Evolutionary conservation across 2,329 filamentous ascomycete genomes (phyloP).

Genomic region (Colletotrichum sp.): DNA sequence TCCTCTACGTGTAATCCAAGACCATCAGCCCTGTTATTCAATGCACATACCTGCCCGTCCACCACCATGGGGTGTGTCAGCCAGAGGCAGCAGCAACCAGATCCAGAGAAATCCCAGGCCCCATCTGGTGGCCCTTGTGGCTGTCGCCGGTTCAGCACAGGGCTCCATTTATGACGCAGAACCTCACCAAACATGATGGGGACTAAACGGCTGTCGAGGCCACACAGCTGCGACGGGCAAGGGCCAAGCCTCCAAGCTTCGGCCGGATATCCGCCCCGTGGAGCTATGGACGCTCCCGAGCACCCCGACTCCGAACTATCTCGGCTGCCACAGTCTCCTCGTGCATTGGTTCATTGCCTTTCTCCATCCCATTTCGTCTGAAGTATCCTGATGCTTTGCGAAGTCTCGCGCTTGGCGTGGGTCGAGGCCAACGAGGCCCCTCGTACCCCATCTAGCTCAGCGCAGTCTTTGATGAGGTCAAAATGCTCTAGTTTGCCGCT

Average conservation of each 20-base stretch:
- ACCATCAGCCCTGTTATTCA: neutral
- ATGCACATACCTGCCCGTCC: neutral
- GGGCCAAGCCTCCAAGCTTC: conserved; percentile 4
- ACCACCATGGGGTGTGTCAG: neutral
- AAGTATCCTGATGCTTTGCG: neutral
- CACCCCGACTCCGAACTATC: conserved; percentile 1
- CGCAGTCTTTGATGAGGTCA: neutral
- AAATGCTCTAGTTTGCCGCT: neutral
- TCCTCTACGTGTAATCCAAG: neutral
- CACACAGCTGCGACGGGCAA: neutral
- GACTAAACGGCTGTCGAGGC: neutral
- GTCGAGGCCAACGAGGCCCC: neutral
- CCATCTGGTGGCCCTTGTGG: conserved; percentile 1
- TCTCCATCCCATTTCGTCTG: neutral
- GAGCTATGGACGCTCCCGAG: neutral
- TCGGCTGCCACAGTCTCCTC: neutral
- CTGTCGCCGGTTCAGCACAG: neutral
- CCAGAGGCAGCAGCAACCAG: neutral
- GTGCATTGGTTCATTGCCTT: neutral
- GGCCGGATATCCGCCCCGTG: conserved; percentile 11
- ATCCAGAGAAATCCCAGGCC: neutral
- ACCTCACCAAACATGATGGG: neutral
- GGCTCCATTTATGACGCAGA: conserved; percentile 4
- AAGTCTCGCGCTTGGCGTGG: neutral
- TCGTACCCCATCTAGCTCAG: neutral